Evolutionary conservation across 169 alveolate species (phyloP), one percentile per base, ranked within the genome.

Genomic region (Plasmodium falciparum): DNA sequence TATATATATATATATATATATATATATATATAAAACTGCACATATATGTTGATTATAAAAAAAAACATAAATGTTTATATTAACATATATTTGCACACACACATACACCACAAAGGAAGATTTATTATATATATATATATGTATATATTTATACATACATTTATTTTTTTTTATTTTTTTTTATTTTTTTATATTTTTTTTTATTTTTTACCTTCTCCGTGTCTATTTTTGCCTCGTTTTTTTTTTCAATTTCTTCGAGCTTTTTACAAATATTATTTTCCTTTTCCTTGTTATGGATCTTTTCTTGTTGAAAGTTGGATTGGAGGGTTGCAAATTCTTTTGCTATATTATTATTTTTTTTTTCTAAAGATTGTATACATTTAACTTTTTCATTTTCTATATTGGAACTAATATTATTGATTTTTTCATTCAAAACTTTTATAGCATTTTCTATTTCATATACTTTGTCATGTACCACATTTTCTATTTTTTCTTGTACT

Each of bases 401-500:
- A 59, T 78, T 78, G 50, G 22, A 65, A 66, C 78, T 69, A 33
- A 78, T 78, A 56, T 50, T 78, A 22, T 78, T 69, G 0, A 78
- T 58, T 59, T 78, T 78, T 52, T 50, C 75, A 61, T 78, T 63
- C 26, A 78, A 45, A 2, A 69, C 78, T 52, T 78, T 78, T 5
- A 78, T 78, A 20, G 89, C 89, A 26, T 66, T 66, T 78, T 78
- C 78, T 22, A 78, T 78, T 66, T 78, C 78, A 12, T 24, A 39
- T 4, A 78, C 89, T 12, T 78, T 78, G 22, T 78, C 89, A 29
- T 78, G 49, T 11, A 78, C 89, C 3, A 78, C 89, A 24, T 78
- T 50, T 69, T 78, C 89, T 8, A 78, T 78, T 50, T 78, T 78
- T 66, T 78, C 89, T 56, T 78, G 89, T 11, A 78, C 89, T 58